phyloP scores from a whole-genome alignment of 2,329 filamentous ascomycete species.

The Helotiales sp. region DNA sequence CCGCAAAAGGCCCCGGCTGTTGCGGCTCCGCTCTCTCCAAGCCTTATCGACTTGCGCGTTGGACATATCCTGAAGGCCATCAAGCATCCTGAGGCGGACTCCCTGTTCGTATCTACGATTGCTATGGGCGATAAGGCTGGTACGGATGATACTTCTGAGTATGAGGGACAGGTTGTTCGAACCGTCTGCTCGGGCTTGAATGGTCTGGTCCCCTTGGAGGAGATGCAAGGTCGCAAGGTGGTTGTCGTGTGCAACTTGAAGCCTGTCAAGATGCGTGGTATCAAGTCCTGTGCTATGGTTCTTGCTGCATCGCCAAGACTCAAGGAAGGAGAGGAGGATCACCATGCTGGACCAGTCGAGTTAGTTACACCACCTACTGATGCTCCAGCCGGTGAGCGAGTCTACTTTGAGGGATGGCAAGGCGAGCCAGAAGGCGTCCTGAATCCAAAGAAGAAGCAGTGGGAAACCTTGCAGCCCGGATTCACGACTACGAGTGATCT shows the following conservation, averaged over 20 bases:
- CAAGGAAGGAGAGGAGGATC: constrained; percentile 80
- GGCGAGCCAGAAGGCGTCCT: constrained; percentile 91
- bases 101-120: constrained; percentile 92
- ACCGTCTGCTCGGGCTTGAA: constrained; percentile 98
- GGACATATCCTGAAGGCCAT: constrained; percentile 96
- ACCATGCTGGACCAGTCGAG: constrained; percentile 91
- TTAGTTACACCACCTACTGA: constrained; percentile 82
- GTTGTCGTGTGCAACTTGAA: constrained; percentile 97
- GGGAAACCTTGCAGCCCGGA: constrained; percentile 94
- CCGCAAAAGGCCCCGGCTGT: constrained; percentile 68
- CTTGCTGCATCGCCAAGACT: constrained; percentile 87
- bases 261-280: constrained; percentile 97
- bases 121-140: constrained; percentile 88
- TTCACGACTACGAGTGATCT: constrained; percentile 85
- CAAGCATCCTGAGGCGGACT: constrained; percentile 96
- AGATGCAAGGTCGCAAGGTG: constrained; percentile 97
- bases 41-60: constrained; percentile 91
- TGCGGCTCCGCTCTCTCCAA: constrained; percentile 78
- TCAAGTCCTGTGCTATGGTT: constrained; percentile 86
- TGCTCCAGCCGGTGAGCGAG: constrained; percentile 80
- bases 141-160: constrained; percentile 86
- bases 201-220: constrained; percentile 86
- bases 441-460: constrained; percentile 99
- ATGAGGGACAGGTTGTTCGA: constrained; percentile 87
- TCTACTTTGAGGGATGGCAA: constrained; percentile 93